Conservation (phyloP, 257 asterid species). For the Solanum neorickii region DNA sequence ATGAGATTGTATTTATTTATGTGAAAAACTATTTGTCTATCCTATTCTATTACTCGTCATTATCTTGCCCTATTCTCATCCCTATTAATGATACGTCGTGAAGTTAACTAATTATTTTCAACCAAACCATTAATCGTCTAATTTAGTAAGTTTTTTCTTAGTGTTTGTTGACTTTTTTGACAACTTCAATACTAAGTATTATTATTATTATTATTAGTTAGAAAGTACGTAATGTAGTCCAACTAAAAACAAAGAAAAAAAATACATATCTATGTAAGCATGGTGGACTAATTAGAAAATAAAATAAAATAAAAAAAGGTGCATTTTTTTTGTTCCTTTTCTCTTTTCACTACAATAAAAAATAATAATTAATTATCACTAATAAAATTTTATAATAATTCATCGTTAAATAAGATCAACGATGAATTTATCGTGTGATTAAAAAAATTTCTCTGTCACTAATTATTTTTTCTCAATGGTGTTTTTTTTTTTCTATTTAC, state of each 20-base stretch:
- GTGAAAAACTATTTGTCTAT: too few relatives aligned
- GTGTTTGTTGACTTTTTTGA: not conserved
- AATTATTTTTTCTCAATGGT: not conserved
- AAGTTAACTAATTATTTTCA: not conserved
- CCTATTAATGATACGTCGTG: not conserved
- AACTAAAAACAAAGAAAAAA: not conserved
- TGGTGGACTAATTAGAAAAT: not conserved
- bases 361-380: not conserved
- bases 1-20: too few relatives aligned
- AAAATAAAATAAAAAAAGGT: not conserved
- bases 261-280: not conserved
- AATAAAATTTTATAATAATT: not conserved
- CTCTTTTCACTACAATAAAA: not conserved
- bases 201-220: not conserved
- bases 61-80: not conserved
- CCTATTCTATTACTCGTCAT: too few relatives aligned
- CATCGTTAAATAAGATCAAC: not conserved
- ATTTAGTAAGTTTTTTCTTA: not conserved
- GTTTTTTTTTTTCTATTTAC: not conserved
- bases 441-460: not conserved
- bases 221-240: not conserved
- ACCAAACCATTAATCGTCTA: not conserved
- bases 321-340: not conserved
- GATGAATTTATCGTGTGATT: not conserved
- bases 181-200: not conserved